A percentile compares a stretch with the other conserved stretches of the same genome.
phyloP scores from a whole-genome alignment of 768 basidiomycete species.

The Mycena alexandri region DNA sequence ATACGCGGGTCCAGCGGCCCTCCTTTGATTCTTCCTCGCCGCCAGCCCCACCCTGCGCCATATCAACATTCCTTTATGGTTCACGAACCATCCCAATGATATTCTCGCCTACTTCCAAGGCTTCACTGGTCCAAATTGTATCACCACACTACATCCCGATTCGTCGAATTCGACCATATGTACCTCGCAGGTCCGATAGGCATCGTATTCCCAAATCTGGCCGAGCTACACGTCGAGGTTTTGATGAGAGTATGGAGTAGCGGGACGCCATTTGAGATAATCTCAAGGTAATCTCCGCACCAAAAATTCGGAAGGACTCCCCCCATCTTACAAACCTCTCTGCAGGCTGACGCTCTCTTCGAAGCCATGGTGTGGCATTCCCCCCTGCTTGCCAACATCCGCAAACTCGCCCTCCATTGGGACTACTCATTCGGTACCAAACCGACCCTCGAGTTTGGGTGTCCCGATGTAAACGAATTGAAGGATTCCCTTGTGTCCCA shows the following conservation, averaged over 20 bases:
- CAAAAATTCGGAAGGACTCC: background rate
- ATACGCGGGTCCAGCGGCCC: constrained; percentile 6
- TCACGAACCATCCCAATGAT: background rate
- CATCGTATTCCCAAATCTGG: background rate
- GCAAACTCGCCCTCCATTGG: constrained; percentile 12
- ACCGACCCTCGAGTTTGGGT: background rate
- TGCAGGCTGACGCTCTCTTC: constrained; percentile 3
- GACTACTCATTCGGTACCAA: background rate
- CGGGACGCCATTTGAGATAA: background rate
- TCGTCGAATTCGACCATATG: background rate
- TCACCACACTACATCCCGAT: constrained; percentile 2
- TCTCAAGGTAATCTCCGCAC: no score
- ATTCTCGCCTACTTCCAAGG: background rate
- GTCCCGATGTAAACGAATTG: background rate
- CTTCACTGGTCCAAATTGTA: background rate
- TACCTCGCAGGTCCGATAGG: background rate
- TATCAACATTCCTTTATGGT: background rate
- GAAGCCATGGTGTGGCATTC: background rate
- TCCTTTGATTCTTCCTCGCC: background rate
- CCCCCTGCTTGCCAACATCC: background rate
- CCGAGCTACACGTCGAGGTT: background rate
- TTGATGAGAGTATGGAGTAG: no score
- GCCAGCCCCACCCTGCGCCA: constrained; percentile 3
- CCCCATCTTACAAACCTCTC: background rate
- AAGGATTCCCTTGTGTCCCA: background rate